Percentiles rank a stretch among this genome's conserved stretches.
Conservation (phyloP, 2,329 filamentous ascomycete species). For the Alternaria metachromatica region DNA sequence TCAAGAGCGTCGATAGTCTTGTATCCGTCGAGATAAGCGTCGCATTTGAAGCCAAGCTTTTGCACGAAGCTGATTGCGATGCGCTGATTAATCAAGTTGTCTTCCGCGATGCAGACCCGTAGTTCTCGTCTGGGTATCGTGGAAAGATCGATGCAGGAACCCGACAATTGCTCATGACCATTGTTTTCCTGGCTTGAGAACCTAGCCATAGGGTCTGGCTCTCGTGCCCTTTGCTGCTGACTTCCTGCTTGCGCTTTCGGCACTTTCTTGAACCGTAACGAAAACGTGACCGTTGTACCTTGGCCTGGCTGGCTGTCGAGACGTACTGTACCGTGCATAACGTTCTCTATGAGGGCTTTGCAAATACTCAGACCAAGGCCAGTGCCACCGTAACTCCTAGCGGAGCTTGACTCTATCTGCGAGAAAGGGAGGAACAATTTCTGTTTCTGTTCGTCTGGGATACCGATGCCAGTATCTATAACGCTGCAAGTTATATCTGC, state of each 20-base stretch:
- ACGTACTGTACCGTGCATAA: slow-evolving; percentile 85
- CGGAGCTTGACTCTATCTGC: slow-evolving; percentile 89
- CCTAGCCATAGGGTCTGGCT: slow-evolving; percentile 63
- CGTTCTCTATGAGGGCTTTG: slow-evolving; percentile 90
- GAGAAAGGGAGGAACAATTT: slow-evolving; percentile 93
- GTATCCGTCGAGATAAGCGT: slow-evolving; percentile 87
- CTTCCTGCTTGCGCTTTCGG: slow-evolving; percentile 64
- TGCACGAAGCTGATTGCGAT: slow-evolving; percentile 92
- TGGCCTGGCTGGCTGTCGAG: slow-evolving; percentile 77
- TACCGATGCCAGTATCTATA: slow-evolving; percentile 88
- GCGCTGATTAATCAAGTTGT: slow-evolving; percentile 93
- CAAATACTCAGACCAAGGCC: slow-evolving; percentile 92
- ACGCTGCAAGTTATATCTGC: slow-evolving; percentile 85
- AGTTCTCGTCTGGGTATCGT: slow-evolving; percentile 77
- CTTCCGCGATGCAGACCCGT: slow-evolving; percentile 90
- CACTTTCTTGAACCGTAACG: slow-evolving; percentile 84
- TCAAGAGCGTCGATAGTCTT: slow-evolving; percentile 88
- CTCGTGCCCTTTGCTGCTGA: slow-evolving; percentile 41
- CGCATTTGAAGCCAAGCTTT: slow-evolving; percentile 83
- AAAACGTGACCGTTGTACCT: slow-evolving; percentile 79
- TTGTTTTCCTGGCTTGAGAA: slow-evolving; percentile 60
- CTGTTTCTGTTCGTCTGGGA: slow-evolving; percentile 78
- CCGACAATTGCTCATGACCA: slow-evolving; percentile 48
- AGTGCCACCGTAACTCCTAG: slow-evolving; percentile 88
- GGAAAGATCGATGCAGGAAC: slow-evolving; percentile 60